Conservation (phyloP, 2,329 filamentous ascomycete genomes). For the Didymosphaeria variabile region DNA sequence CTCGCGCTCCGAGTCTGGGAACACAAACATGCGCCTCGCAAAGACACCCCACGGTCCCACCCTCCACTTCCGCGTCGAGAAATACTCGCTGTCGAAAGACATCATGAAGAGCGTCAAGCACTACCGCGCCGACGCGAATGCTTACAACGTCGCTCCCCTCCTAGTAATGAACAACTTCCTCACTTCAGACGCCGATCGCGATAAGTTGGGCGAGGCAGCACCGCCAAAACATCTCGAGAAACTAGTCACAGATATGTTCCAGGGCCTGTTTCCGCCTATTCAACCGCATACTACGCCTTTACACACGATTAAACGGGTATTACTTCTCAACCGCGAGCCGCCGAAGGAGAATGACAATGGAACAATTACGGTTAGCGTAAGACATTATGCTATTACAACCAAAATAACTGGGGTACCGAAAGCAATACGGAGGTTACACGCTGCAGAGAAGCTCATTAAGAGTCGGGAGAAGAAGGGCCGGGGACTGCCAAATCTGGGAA, state of each 20-base stretch:
- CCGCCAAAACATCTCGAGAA: conserved; percentile 95
- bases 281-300: conserved; percentile 90
- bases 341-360: conserved; percentile 44
- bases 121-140: conserved; percentile 78
- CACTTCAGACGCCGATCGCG: conserved; percentile 61
- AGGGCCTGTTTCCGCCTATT: conserved; percentile 94
- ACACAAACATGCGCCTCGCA: conserved; percentile 89
- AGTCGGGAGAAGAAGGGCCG: conserved; percentile 66
- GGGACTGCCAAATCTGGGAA: conserved; percentile 85
- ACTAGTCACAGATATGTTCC: conserved; percentile 91
- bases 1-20: conserved; percentile 86
- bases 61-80: conserved; percentile 91
- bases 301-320: conserved; percentile 88
- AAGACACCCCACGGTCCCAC: conserved; percentile 91
- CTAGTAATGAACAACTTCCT: conserved; percentile 99
- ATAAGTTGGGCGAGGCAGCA: conserved; percentile 58
- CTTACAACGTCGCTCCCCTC: conserved; percentile 85
- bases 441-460: conserved; percentile 80
- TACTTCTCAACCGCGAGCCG: conserved; percentile 85
- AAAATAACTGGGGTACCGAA: conserved; percentile 85
- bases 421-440: conserved; percentile 82
- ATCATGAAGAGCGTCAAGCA: conserved; percentile 84
- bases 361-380: conserved; percentile 83
- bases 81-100: conserved; percentile 93
- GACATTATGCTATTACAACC: conserved; percentile 96